Evolutionary conservation across 352 stramenopile genomes (phyloP), one percentile per base, ranked within the genome.

Genomic region (Thalassiosira livingstoniorum): DNA sequence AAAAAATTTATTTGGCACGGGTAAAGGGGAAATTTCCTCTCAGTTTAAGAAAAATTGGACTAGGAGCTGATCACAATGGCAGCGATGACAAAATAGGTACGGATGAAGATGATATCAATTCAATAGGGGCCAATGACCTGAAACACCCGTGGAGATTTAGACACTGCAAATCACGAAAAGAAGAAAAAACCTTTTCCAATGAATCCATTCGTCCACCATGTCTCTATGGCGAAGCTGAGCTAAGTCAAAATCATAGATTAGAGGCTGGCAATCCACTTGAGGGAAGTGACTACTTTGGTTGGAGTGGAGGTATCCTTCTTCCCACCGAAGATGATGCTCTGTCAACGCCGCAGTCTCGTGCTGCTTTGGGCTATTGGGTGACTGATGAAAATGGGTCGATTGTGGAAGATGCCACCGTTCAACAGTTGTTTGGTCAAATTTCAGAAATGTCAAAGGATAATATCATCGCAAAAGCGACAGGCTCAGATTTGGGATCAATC

Each of bases 1-100:
- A 96, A 71, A 99, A 99, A 82, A 96, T 95, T 39, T 99, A 99
- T 83, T 86, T 99, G 55, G 97, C 97, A 11, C 92, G 97, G 70
- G 97, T 98, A 4, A 90, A 87, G 37, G 97, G 97, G 1, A 75
- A 93, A 60, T 98, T 99, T 72, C 95, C 95, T 29, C 54, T 87
- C 0, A 86, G 87, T 29, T 45, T 80, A 32, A 39, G 54, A 18
- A 53, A 66, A 32, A 65, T 62, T 25, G 23, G 45, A 65, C 32
- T n/a, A n/a, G n/a, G n/a, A n/a, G n/a, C n/a, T n/a, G n/a, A n/a
- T n/a, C n/a, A n/a, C n/a, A n/a, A n/a, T n/a, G n/a, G n/a, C n/a
- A n/a, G 5, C 5, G 47, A 23, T 27, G 4, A 58, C 47, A 4
- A 23, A 27, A 58, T 10, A 58, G 21, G 27, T 5, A 5, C 21